Base-by-base conservation (phyloP, 345 rosid genomes). In the Cardamine occulta region DNA sequence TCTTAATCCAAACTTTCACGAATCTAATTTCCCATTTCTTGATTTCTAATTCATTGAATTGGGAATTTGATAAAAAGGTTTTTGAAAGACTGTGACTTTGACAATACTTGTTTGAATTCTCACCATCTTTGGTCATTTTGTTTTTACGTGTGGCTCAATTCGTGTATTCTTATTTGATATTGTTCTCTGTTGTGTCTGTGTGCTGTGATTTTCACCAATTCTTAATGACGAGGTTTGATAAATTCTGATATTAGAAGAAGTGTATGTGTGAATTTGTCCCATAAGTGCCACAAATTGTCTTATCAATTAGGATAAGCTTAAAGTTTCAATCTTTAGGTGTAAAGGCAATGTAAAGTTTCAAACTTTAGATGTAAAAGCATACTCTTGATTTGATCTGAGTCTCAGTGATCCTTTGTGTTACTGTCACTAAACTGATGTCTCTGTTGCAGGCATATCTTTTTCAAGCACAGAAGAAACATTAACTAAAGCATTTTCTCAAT, bases 401-500 rank as follows among this genome's bases (percentile, higher is more conserved):
- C 31, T 26, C 26, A 15, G 19, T 63, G 42, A 18, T 14, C 2
- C 5, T 4, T 15, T 6, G 37, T 68, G 52, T 55, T 40, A 11
- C 5, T 26, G 74, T 56, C 26, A 55, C 64, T 42, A 7, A 17
- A 42, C 8, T 55, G 28, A 68, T 26, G 55, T 0, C 26, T 19
- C 3, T 13, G 15, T 37, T 53, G 66, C 74, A 88, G 89, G 88
- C 18, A 23, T 86, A 53, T 70, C 89, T 68, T 89, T 86, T 73
- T 80, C 81, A 54, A 81, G 86, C 66, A 84, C 90, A 34, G 78
- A 82, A 59, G 73, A 74, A 28, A 60, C 66, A 17, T 75, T 89
- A 73, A 58, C 81, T 1, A 44, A 82, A 68, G 86, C 86, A 40
- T 87, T 89, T 85, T 82, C 94, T 60, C 78, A 85, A 72, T 86